These are phyloP conservation scores for Stereocaulon alpinum DNA, from an alignment of 495 filamentous ascomycete species.

Conservation along the genomic window DNA sequence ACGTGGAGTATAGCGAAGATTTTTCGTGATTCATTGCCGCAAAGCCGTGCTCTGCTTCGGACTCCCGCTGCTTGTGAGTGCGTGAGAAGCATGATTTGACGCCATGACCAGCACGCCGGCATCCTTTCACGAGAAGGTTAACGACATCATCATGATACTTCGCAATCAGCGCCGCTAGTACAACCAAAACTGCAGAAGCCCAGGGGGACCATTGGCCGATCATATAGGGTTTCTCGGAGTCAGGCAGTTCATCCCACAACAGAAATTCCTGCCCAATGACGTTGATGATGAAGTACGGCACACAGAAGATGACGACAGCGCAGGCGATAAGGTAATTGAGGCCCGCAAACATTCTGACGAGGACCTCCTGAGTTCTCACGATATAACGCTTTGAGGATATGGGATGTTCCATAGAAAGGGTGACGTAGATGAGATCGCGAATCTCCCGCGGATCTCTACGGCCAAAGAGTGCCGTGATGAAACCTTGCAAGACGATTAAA, in stretches of 20 bases:
- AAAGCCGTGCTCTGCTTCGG: background rate
- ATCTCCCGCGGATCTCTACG: conserved; percentile 11
- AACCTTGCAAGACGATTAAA: conserved; percentile 14
- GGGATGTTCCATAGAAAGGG: conserved; percentile 8
- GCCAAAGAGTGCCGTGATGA: conserved; percentile 13
- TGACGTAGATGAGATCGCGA: conserved; percentile 12
- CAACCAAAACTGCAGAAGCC: conserved; percentile 2
- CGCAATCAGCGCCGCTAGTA: conserved; percentile 7
- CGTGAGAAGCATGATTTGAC: background rate
- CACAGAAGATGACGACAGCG: conserved; percentile 8
- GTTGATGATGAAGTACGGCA: conserved; percentile 6
- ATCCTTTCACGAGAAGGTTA: background rate
- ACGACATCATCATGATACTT: conserved; percentile 3
- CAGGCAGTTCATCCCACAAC: background rate
- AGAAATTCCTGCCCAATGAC: conserved; percentile 7
- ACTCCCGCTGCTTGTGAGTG: background rate
- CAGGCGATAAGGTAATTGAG: conserved; percentile 11
- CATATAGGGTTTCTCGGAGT: conserved; percentile 1
- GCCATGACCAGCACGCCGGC: background rate
- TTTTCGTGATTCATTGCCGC: background rate
- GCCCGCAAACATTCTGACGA: conserved; percentile 3
- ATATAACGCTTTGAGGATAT: background rate
- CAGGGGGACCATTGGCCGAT: conserved; percentile 13
- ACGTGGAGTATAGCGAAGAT: background rate
- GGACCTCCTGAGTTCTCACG: background rate